phyloP scores from a whole-genome alignment of 1,284 basidiomycete genomes.

The Albatrellus sp. region DNA sequence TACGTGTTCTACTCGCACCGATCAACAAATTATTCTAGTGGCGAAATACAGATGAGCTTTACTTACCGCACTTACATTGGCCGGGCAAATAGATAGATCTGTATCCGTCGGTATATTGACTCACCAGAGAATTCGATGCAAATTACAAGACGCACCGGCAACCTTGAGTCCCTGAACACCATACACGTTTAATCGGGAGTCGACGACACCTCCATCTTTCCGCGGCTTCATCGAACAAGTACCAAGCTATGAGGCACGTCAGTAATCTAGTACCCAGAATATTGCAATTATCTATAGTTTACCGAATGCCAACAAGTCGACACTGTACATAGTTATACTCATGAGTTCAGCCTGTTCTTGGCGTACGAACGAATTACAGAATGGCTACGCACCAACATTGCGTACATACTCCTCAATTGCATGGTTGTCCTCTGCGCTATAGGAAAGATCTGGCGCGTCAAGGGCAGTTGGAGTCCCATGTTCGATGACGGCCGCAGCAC shows the following conservation, averaged over 20 bases:
- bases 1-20: slow-evolving; percentile 15
- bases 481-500: slow-evolving; percentile 25
- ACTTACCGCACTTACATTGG: slow-evolving; percentile 16
- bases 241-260: slow-evolving; percentile 26
- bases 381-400: slow-evolving; percentile 14
- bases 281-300: neutral
- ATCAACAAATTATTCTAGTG: neutral
- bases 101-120: neutral
- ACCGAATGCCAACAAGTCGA: slow-evolving; percentile 41
- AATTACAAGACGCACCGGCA: slow-evolving; percentile 12
- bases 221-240: slow-evolving; percentile 54
- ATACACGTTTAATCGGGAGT: slow-evolving; percentile 45
- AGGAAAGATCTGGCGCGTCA: slow-evolving; percentile 32
- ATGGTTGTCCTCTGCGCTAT: slow-evolving; percentile 41
- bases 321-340: slow-evolving; percentile 4
- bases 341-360: neutral
- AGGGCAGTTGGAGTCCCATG: slow-evolving; percentile 24
- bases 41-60: neutral
- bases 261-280: neutral
- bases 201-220: slow-evolving; percentile 44
- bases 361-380: neutral
- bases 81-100: slow-evolving; percentile 21
- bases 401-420: slow-evolving; percentile 30
- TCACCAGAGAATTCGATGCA: neutral
- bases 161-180: slow-evolving; percentile 25